Conservation (phyloP, 108 stramenopile species). For the Skeletonema marinoi region DNA sequence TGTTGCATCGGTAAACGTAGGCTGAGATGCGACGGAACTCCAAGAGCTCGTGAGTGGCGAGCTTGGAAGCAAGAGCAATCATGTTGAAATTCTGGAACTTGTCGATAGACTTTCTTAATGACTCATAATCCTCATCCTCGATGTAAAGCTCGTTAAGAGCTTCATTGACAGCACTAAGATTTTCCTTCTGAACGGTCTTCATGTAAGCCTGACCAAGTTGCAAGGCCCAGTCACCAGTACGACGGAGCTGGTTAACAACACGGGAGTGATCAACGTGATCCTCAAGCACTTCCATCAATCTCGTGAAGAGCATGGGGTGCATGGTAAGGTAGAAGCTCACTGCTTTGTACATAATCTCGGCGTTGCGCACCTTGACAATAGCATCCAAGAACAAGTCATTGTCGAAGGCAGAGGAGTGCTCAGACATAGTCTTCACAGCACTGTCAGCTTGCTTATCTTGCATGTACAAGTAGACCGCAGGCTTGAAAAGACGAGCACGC, state of each 20-base stretch:
- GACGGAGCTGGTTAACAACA: conserved; percentile 95
- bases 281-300: conserved; percentile 95
- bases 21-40: conserved; percentile 99
- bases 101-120: conserved; percentile 93
- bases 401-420: conserved; percentile 90
- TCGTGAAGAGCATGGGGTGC: conserved; percentile 91
- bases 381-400: conserved; percentile 97
- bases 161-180: conserved; percentile 98
- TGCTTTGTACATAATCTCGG: conserved; percentile 98
- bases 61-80: conserved; percentile 95
- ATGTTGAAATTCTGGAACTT: conserved; percentile 99
- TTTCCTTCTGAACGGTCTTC: conserved; percentile 95
- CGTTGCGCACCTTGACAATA: conserved; percentile 95
- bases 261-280: conserved; percentile 96
- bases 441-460: conserved; percentile 97
- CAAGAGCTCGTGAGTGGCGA: conserved; percentile 98
- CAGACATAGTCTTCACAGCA: conserved; percentile 99
- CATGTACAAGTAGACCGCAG: conserved; percentile 97
- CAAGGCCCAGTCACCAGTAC: conserved; percentile 94
- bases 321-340: conserved; percentile 92
- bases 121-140: conserved; percentile 98
- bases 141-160: conserved; percentile 97
- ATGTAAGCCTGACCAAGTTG: conserved; percentile 93
- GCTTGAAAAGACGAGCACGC: conserved; percentile 94
- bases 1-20: conserved; percentile 98